Percentiles rank a stretch among this genome's conserved stretches.
phyloP scores from a whole-genome alignment of 306 rosid genomes.

The Sicyos baderoa region DNA sequence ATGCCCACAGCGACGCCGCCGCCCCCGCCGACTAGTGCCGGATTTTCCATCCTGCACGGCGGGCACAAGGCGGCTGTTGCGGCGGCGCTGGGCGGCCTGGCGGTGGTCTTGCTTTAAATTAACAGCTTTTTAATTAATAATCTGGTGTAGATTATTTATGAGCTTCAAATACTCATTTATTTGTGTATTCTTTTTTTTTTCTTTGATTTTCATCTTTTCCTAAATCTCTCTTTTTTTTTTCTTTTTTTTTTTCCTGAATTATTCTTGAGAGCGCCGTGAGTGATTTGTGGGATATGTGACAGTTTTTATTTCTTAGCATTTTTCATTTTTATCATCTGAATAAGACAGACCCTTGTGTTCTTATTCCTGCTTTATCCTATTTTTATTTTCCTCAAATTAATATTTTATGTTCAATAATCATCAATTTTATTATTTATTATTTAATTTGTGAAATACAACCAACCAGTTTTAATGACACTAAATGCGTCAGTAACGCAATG shows the following conservation, averaged over 20 bases:
- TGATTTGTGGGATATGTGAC: constrained; percentile 16
- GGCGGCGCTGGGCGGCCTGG: constrained; percentile 16
- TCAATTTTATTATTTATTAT: too few relatives aligned
- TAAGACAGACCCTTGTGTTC: constrained; percentile 5
- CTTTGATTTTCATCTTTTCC: not conserved
- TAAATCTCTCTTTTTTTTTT: not conserved
- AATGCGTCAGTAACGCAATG: too few relatives aligned
- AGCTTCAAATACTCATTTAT: constrained; percentile 5
- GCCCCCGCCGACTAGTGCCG: not conserved
- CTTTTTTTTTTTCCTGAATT: not conserved
- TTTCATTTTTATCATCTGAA: constrained; percentile 7
- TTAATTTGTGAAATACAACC: too few relatives aligned
- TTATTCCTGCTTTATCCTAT: not conserved
- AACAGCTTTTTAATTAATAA: not conserved
- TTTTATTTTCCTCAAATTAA: not conserved
- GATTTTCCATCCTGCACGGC: not conserved
- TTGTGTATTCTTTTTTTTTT: constrained; percentile 14
- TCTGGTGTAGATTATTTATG: constrained; percentile 12
- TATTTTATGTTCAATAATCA: not conserved
- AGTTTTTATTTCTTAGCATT: constrained; percentile 17
- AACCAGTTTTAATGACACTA: too few relatives aligned
- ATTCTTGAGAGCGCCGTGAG: constrained; percentile 14
- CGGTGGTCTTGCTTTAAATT: constrained; percentile 5
- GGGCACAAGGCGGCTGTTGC: constrained; percentile 7
- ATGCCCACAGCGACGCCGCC: not conserved